Conservation (phyloP, 768 basidiomycete species). For the Termitomyces bulborhizus region DNA sequence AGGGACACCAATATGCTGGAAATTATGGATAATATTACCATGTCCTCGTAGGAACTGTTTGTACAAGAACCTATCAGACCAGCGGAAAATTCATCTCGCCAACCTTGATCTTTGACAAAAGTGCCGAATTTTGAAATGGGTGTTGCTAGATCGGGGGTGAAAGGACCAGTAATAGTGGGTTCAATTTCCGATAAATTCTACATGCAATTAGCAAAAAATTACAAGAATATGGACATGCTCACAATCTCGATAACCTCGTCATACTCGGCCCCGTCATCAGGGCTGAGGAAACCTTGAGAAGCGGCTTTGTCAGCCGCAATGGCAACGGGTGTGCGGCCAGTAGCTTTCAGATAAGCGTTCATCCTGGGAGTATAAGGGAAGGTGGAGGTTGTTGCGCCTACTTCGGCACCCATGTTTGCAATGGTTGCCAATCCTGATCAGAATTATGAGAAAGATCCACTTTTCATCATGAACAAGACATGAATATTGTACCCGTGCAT, state of each 20-base stretch:
- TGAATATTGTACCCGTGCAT: constrained; percentile 64
- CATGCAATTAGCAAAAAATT: constrained; percentile 1
- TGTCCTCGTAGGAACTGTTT: constrained; percentile 96
- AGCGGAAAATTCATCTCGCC: constrained; percentile 92
- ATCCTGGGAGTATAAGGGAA: constrained; percentile 94
- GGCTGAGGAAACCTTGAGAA: constrained; percentile 63
- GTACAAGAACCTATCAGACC: constrained; percentile 98
- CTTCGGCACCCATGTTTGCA: constrained; percentile 99
- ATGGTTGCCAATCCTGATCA: constrained; percentile 81
- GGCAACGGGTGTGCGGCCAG: constrained; percentile 82
- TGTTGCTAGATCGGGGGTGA: constrained; percentile 95
- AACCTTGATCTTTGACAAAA: constrained; percentile 78
- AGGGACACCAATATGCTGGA: constrained; percentile 5
- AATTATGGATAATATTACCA: constrained; percentile 42
- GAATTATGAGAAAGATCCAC: neutral
- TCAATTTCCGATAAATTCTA: constrained; percentile 87
- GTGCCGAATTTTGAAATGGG: constrained; percentile 84
- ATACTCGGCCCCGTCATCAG: constrained; percentile 88
- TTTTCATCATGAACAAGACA: neutral
- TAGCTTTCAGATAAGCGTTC: constrained; percentile 85
- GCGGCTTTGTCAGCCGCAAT: constrained; percentile 83
- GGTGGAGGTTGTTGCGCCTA: constrained; percentile 98
- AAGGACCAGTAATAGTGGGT: constrained; percentile 93
- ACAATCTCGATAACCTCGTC: constrained; percentile 95
- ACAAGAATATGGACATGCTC: constrained; percentile 19